Evolutionary conservation across 495 filamentous ascomycete species (phyloP), one percentile per base, ranked within the genome.

Genomic region (Aspergillus steynii): DNA sequence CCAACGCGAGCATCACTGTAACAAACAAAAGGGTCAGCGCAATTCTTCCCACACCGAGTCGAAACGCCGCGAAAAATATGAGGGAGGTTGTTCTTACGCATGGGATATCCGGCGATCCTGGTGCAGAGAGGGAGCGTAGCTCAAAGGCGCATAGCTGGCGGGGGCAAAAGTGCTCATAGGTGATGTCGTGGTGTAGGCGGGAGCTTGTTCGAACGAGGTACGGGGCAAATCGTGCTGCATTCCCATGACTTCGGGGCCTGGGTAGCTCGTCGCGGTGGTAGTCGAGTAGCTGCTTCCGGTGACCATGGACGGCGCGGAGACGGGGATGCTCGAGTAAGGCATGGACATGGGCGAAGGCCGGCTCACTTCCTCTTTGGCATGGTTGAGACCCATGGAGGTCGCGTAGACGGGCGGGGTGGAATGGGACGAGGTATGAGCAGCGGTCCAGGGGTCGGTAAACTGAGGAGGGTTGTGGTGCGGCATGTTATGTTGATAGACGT

Each of bases 371-470:
- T 83, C 80, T 68, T 81, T 80, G 70, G 80, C 71, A 64, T 80
- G 72, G 75, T 78, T 78, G 71, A 85, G 65, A 64, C 83, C 81
- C 76, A 84, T 83, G 70, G 81, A 76, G 37, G 80, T 84, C 54
- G 83, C 74, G 61, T 86, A 87, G 29, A 86, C 69, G 1, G 82
- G 79, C 28, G 80, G 77, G 20, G 81, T 75, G 50, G 80, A 79
- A 53, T 85, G 77, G 25, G 88, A 83, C 29, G 87, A 81, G n/a
- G 79, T 76, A 61, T 81, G 74, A 5, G 79, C 76, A 58, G 88
- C 79, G 58, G 80, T 82, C 93, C 93, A 98, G 15, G 94, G 94
- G 73, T 98, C 93, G 70, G 91, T 93, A 80, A 98, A 98, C 70
- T 94, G 90, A 53, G 93, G 91, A 50, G 85, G 74, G 55, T 80